A percentile compares a stretch with the other conserved stretches of the same genome.
Evolutionary conservation across 257 asterid species (phyloP).

Genomic region (Solanum raphanifolium): DNA sequence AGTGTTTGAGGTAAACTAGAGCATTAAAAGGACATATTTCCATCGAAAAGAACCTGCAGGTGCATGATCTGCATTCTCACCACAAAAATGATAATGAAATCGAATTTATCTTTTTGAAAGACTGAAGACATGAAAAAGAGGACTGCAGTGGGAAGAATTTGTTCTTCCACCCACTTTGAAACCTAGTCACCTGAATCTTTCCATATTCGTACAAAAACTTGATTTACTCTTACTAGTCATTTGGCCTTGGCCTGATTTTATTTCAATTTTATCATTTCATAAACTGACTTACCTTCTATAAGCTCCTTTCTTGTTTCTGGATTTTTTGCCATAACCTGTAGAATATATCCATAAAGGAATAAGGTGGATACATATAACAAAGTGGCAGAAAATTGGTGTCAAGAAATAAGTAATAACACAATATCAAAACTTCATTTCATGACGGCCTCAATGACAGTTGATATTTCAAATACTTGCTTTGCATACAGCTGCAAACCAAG

Average conservation of each 20-base stretch:
- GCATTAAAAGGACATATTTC: background rate
- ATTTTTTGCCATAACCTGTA: conserved; percentile 1
- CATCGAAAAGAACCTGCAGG: too few relatives aligned
- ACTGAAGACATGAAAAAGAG: background rate
- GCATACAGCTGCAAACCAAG: conserved; percentile 34
- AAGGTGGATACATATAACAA: too few relatives aligned
- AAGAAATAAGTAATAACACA: too few relatives aligned
- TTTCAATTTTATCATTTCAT: background rate
- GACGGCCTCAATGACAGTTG: conserved; percentile 26
- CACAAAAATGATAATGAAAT: background rate
- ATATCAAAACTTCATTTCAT: too few relatives aligned
- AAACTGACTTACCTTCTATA: background rate
- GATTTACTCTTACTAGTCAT: background rate
- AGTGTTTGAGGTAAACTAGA: background rate
- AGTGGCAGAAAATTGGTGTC: too few relatives aligned
- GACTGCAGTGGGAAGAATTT: background rate
- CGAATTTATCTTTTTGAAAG: background rate
- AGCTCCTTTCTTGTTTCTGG: conserved; percentile 2
- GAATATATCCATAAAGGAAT: background rate
- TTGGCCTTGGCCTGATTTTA: background rate
- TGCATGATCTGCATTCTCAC: background rate
- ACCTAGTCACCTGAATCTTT: background rate
- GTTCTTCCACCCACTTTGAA: background rate
- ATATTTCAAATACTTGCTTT: conserved; percentile 28
- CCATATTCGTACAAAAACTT: background rate